A percentile compares a stretch with the other conserved stretches of the same genome.
phyloP scores from a whole-genome alignment of 768 basidiomycete genomes.

The Tylopilus cervinicoccineus region DNA sequence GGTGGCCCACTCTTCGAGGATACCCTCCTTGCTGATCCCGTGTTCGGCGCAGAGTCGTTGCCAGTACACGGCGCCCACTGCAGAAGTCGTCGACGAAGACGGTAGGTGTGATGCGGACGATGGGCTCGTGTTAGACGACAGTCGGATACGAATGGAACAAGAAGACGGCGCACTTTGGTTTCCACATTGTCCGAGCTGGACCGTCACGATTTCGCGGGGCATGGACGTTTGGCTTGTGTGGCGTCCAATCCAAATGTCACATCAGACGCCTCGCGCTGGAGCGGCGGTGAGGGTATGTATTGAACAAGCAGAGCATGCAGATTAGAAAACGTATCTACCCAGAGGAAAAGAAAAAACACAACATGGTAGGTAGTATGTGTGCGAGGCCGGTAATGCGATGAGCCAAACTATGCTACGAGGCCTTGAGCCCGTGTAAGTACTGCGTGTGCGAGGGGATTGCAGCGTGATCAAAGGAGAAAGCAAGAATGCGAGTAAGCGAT shows the following conservation, averaged over 20 bases:
- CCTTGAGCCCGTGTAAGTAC: slow-evolving; percentile 35
- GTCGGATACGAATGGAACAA: not conserved
- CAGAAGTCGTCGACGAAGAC: not conserved
- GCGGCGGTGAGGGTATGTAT: not conserved
- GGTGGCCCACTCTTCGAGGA: slow-evolving; percentile 95
- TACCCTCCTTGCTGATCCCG: slow-evolving; percentile 93
- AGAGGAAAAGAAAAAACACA: slow-evolving; percentile 10
- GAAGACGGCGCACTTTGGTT: slow-evolving; percentile 67
- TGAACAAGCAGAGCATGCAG: slow-evolving; percentile 15
- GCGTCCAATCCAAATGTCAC: slow-evolving; percentile 3
- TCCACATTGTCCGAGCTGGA: slow-evolving; percentile 88
- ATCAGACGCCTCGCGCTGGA: slow-evolving; percentile 1
- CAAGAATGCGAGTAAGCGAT: slow-evolving; percentile 12
- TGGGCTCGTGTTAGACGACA: slow-evolving; percentile 3
- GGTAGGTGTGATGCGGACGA: no score
- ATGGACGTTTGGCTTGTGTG: slow-evolving; percentile 32
- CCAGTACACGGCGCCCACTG: slow-evolving; percentile 98
- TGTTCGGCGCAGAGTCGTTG: slow-evolving; percentile 97
- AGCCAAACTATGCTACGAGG: slow-evolving; percentile 24
- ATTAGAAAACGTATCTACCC: slow-evolving; percentile 19
- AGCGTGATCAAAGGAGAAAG: slow-evolving; percentile 12
- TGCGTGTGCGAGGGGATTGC: slow-evolving; percentile 15
- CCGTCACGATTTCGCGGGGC: slow-evolving; percentile 82
- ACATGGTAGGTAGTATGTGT: slow-evolving; percentile 21
- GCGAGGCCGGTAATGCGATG: slow-evolving; percentile 18